Conservation (phyloP, 2,329 filamentous ascomycete species). For the Aspergillus transmontanensis region DNA sequence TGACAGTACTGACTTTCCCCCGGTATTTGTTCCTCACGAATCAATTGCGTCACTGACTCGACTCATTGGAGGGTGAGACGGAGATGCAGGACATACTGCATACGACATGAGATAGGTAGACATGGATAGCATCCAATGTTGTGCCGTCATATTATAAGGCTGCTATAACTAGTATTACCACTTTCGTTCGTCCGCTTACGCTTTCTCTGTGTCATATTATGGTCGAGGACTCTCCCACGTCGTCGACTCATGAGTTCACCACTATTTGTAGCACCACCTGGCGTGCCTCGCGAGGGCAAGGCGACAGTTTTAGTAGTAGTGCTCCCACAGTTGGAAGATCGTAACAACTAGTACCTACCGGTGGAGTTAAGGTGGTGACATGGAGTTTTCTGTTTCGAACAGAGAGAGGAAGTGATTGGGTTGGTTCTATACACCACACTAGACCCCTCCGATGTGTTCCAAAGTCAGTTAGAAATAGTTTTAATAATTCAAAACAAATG, state of each 20-base stretch:
- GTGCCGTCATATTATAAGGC: neutral
- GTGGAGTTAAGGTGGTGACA: neutral
- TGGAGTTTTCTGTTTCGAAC: neutral
- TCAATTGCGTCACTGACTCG: slow-evolving; percentile 7
- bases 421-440: neutral
- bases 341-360: neutral
- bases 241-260: neutral
- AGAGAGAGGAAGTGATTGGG: neutral
- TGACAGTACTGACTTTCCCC: neutral
- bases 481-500: neutral
- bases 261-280: neutral
- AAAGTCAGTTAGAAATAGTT: neutral
- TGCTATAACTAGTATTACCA: neutral
- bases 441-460: neutral
- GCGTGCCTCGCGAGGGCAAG: neutral
- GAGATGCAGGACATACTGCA: neutral
- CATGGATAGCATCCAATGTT: neutral
- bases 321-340: neutral
- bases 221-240: neutral
- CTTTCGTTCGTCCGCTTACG: neutral
- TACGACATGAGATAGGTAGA: neutral
- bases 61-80: neutral
- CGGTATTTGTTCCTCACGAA: slow-evolving; percentile 1
- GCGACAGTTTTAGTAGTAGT: neutral
- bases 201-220: neutral